A percentile compares a stretch with the other conserved stretches of the same genome.
phyloP scores from a whole-genome alignment of 805 yeast genomes.

The Spathaspora passalidarum region DNA sequence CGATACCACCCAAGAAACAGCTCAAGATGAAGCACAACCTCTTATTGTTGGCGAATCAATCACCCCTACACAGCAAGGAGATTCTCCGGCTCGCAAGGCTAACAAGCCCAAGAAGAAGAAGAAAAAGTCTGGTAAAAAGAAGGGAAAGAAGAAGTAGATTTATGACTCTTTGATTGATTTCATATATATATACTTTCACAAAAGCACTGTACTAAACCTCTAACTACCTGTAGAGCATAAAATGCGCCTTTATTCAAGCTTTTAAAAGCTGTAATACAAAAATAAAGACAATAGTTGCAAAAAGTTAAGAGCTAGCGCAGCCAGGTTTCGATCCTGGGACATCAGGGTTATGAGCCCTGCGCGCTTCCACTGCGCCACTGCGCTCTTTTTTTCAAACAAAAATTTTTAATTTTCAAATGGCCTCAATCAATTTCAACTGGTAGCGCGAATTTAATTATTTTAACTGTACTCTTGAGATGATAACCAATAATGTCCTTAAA shows the following conservation, averaged over 20 bases:
- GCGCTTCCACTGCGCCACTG: slow-evolving; percentile 99
- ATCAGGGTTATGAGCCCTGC: slow-evolving; percentile 99
- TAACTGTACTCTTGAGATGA: no score
- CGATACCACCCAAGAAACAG: background rate
- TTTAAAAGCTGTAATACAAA: slow-evolving; percentile 6
- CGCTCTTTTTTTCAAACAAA: slow-evolving; percentile 64
- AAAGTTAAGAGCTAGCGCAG: slow-evolving; percentile 59
- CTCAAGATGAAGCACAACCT: no score
- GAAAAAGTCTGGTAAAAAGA: slow-evolving; percentile 11
- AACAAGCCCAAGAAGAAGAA: slow-evolving; percentile 10
- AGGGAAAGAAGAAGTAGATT: slow-evolving; percentile 10
- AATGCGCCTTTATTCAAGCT: background rate
- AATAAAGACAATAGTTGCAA: slow-evolving; percentile 9
- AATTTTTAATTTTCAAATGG: no score
- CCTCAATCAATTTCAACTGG: no score
- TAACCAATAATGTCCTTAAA: no score
- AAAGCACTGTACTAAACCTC: no score
- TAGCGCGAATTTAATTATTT: no score
- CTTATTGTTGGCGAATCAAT: no score
- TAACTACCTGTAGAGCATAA: background rate
- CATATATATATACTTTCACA: background rate
- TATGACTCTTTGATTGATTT: background rate
- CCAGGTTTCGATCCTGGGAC: slow-evolving; percentile 97
- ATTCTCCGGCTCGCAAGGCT: background rate
- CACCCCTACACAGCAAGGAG: background rate